phyloP scores from a whole-genome alignment of 2,329 filamentous ascomycete genomes.

The Colletotrichum lini region DNA sequence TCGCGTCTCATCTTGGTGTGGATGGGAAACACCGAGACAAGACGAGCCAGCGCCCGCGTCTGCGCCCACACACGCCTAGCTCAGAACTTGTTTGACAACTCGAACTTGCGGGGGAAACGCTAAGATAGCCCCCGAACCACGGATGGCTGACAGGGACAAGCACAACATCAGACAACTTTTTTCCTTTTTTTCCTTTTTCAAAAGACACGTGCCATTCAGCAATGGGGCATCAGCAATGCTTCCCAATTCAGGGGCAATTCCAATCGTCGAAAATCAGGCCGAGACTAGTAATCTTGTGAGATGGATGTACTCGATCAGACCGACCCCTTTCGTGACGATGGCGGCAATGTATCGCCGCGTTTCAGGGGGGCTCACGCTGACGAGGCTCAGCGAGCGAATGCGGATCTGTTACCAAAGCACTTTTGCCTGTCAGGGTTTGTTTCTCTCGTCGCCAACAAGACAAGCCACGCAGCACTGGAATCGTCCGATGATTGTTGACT shows the following conservation, averaged over 20 bases:
- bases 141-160: slow-evolving; percentile 39
- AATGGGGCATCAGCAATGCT: slow-evolving; percentile 4
- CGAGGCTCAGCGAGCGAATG: not conserved
- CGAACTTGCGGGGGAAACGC: slow-evolving; percentile 42
- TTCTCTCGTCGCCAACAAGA: slow-evolving; percentile 12
- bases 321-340: not conserved
- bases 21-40: slow-evolving; percentile 26
- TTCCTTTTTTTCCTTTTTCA: not conserved
- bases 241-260: slow-evolving; percentile 10
- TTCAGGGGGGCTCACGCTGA: not conserved
- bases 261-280: not conserved
- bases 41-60: slow-evolving; percentile 12
- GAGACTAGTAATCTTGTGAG: not conserved
- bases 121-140: slow-evolving; percentile 30
- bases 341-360: not conserved
- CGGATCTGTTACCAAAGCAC: not conserved
- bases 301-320: not conserved
- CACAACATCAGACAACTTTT: slow-evolving; percentile 35
- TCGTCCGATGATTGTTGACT: slow-evolving; percentile 21
- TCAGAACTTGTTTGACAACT: slow-evolving; percentile 38
- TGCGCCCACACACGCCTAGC: slow-evolving; percentile 27
- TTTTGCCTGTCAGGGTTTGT: not conserved
- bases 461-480: slow-evolving; percentile 6
- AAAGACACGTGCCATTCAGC: slow-evolving; percentile 28
- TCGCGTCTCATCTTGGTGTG: slow-evolving; percentile 8